Evolutionary conservation across 2,329 filamentous ascomycete species (phyloP), one percentile per base, ranked within the genome.

Genomic region (Fonsecaea monophora): DNA sequence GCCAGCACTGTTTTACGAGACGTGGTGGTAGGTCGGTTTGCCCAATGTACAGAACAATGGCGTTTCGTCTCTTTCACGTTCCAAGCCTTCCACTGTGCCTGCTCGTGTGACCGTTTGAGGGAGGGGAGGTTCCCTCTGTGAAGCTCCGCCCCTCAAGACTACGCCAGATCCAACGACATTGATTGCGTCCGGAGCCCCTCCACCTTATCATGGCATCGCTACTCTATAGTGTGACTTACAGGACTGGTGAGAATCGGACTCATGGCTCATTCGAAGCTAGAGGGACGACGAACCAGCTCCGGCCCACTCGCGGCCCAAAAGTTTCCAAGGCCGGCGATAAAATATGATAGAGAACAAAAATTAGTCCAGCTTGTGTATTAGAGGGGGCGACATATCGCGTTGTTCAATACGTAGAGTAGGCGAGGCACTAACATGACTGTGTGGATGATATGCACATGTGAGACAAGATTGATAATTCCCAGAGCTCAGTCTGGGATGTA

Each of bases 41-140:
- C 40, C 15, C 40, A 45, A 45, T 45, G 40, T 45, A 45, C 40
- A 45, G 40, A 45, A 45, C 40, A 45, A 45, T 21, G 40, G 40
- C 40, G 40, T 45, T 45, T 32, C n/a, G 40, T 45, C 40, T 6
- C 40, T 18, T 45, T 8, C 6, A 18, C 3, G 40, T 45, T 42
- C 40, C 40, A 45, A 7, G 40, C 15, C 12, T 38, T 40, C 4
- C 12, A 40, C 12, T 7, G 4, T 15, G 13, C 38, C 5, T 40
- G 40, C 40, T 45, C 40, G 40, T n/a, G 40, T 45, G 40, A 12
- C 40, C 15, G 15, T 18, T 45, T n/a, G 21, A 21, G 21, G 3
- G 12, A 15, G 40, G 6, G 6, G 0, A 18, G 4, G 30, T 5
- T 6, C 1, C 1, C 15, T 45, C 40, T 18, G 40, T 4, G 6